Base-by-base conservation (phyloP, 441 rosid species). In the Lepidium campestre region DNA sequence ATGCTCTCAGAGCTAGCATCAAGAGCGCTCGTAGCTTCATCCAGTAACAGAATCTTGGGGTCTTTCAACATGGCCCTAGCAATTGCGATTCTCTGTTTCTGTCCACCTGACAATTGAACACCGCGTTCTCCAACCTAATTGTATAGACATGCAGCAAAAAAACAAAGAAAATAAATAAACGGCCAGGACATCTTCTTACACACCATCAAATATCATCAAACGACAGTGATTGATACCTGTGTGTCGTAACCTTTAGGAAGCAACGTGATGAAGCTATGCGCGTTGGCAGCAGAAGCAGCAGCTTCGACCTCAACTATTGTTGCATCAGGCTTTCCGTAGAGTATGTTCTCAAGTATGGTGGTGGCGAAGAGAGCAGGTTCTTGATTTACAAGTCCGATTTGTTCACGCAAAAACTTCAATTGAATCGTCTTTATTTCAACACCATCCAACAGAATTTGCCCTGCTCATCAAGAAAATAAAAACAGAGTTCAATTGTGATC, bases 1-100 rank as follows among this genome's bases (percentile, higher is more conserved):
- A 93, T 89, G 82, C 89, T 93, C 80, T 91, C 99, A 4, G 99
- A 93, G 73, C 99, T 73, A 27, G 99, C 97, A 69, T 93, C 99
- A 39, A 93, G 99, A 4, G 99, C 99, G 27, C 99, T 93, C 11
- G 99, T 93, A 60, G 99, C 99, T 82, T 93, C 99, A 75, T 93
- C 99, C 3, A 93, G 89, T 55, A 93, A 93, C 36, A 93, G 87
- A 78, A 93, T 85, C 82, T 87, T 93, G 0, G 99, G 99, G 63
- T 93, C 77, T 83, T 93, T 93, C 73, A 93, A 57, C 97, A 93
- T 91, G 2, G 99, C 99, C 70, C 99, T 81, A n/a, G 97, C 97
- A 15, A 93, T 93, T 31, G 99, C 99, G 2, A 93, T 93, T 73
- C 99, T 86, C 78, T 93, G 99, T 62, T 91, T 93, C 76, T 93